phyloP scores from a whole-genome alignment of 148 eudicot species.

The Linanthus parryae region DNA sequence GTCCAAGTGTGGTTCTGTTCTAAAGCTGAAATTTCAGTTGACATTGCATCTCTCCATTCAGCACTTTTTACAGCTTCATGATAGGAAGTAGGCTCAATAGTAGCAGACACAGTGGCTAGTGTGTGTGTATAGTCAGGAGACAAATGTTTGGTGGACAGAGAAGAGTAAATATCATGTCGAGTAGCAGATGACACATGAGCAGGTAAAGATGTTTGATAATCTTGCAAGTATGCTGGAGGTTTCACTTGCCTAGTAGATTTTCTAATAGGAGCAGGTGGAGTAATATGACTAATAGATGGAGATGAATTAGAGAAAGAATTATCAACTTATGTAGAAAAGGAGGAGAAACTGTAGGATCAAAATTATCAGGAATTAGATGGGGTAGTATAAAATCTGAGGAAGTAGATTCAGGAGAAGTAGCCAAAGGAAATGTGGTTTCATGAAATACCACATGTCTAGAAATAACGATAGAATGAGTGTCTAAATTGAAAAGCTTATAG shows the following conservation, averaged over 20 bases:
- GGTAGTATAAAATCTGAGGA: not conserved
- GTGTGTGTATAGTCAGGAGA: not conserved
- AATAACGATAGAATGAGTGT: not conserved
- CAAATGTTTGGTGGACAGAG: not conserved
- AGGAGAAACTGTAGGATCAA: not conserved
- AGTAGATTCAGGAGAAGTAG: not conserved
- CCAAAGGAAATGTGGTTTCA: not conserved
- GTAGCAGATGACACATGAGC: not conserved
- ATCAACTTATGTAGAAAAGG: too few species aligned
- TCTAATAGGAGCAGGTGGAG: not conserved
- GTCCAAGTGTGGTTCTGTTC: not conserved
- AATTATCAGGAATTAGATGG: not conserved
- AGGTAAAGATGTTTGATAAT: not conserved
- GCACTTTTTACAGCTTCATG: not conserved
- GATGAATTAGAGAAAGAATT: not conserved
- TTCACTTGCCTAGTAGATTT: not conserved
- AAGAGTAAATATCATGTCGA: not conserved
- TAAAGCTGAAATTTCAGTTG: not conserved
- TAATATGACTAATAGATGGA: not conserved
- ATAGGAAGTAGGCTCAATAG: not conserved
- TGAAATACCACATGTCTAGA: slow-evolving; percentile 1
- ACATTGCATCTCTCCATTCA: not conserved
- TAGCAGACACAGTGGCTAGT: not conserved
- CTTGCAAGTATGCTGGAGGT: not conserved
- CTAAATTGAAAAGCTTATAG: not conserved